A percentile compares a stretch with the other conserved stretches of the same genome.
Conservation (phyloP, 257 asterid species). For the Scutellaria minor region DNA sequence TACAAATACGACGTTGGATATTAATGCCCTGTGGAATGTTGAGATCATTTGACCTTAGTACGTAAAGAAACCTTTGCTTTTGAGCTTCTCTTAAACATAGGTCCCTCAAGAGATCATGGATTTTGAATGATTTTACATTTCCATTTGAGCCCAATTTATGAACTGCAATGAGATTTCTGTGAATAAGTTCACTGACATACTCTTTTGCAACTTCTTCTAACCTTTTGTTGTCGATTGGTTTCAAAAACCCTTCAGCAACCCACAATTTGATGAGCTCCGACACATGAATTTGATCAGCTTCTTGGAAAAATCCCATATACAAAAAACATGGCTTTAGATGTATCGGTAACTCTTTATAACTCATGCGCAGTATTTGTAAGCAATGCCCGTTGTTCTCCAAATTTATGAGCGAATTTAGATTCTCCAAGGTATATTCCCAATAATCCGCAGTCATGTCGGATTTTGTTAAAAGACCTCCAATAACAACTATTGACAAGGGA, state of each 20-base stretch:
- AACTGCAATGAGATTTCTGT: conserved; percentile 8
- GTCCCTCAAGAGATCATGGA: conserved; percentile 19
- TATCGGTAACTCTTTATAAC: neutral
- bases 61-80: neutral
- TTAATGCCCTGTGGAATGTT: neutral
- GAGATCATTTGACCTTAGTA: neutral
- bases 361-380: neutral
- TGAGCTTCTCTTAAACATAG: conserved; percentile 6
- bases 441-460: no score
- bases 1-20: neutral
- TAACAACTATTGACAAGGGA: no score
- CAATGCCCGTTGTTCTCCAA: neutral
- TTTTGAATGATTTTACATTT: neutral
- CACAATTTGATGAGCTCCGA: neutral
- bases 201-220: conserved; percentile 14
- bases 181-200: neutral
- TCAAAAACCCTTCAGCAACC: conserved; percentile 15
- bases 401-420: neutral
- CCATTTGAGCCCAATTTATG: neutral
- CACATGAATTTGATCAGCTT: neutral
- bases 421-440: neutral
- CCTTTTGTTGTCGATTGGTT: neutral
- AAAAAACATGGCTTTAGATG: conserved; percentile 10
- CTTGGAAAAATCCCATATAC: neutral
- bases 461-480: no score